Evolutionary conservation across 768 basidiomycete genomes (phyloP), one percentile per base, ranked within the genome.

Genomic region (Tephrocybe sp.): DNA sequence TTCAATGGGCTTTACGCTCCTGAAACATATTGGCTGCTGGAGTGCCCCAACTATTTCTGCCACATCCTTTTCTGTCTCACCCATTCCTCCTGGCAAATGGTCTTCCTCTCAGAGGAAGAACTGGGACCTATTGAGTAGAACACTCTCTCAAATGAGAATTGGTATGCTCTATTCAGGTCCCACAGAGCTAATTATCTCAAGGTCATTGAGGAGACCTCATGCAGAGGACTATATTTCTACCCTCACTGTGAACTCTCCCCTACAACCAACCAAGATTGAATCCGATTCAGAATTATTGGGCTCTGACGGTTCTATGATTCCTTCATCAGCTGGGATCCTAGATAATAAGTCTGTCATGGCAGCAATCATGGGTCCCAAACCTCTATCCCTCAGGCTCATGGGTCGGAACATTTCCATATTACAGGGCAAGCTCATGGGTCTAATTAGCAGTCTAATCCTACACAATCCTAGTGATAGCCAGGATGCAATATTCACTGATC

Each of bases 251-350:
- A 4, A 5, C 48, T 26, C 9, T n/a, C 18, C 9, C 28, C 41
- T n/a, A 1, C 48, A 25, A 30, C 44, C 20, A 15, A 32, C n/a
- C 18, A 12, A 39, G 18, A 20, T 39, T 1, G 12, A 36, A 8
- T n/a, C 9, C 17, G 18, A 18, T 5, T 25, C 11, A 32, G 30
- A 43, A 21, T 12, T 24, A 0, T 67, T 61, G 62, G 63, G 54
- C 5, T 51, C 63, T 0, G 65, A 68, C 39, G 63, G 65, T 1
- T 68, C 66, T 1, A 64, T 66, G 63, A 8, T 46, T 32, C 65
- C 51, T 5, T 51, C 65, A 0, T 18, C 55, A 3, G 63, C 62
- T 3, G 42, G 59, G 3, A 30, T 56, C 1, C 11, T 60, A 3
- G 59, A 64, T 15, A 10, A 33, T 17, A 65, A 66, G 37, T 54